phyloP scores from a whole-genome alignment of 2,329 filamentous ascomycete genomes.

The Exserohilum rostratum region DNA sequence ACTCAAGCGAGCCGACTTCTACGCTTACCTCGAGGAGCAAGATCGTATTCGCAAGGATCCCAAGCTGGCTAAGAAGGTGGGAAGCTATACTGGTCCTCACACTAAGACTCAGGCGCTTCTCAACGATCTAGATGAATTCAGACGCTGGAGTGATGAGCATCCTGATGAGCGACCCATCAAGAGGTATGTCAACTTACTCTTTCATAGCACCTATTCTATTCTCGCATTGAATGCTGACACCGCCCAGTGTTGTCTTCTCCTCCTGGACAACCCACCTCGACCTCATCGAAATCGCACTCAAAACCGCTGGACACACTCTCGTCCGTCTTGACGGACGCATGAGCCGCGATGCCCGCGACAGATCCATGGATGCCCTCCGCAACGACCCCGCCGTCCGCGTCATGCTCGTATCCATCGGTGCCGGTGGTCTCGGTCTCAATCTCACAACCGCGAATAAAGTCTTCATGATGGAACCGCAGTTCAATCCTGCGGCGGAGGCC shows the following conservation, averaged over 20 bases:
- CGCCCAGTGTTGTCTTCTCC: slow-evolving; percentile 79
- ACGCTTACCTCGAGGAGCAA: slow-evolving; percentile 60
- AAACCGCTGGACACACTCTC: slow-evolving; percentile 68
- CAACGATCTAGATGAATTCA: slow-evolving; percentile 71
- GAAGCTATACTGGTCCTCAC: slow-evolving; percentile 81
- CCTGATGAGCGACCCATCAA: slow-evolving; percentile 78
- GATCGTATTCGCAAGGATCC: slow-evolving; percentile 60
- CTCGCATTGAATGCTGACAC: not conserved
- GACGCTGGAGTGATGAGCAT: slow-evolving; percentile 65
- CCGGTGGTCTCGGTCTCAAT: slow-evolving; percentile 90
- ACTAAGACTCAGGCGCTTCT: slow-evolving; percentile 89
- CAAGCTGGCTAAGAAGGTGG: slow-evolving; percentile 65
- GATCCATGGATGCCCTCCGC: slow-evolving; percentile 78
- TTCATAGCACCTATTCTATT: not conserved
- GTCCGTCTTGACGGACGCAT: slow-evolving; percentile 91
- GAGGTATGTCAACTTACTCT: slow-evolving; percentile 49
- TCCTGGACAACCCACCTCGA: slow-evolving; percentile 96
- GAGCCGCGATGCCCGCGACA: slow-evolving; percentile 73
- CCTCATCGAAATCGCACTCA: slow-evolving; percentile 82
- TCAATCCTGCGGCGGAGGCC: slow-evolving; percentile 92
- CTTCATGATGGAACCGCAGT: slow-evolving; percentile 98
- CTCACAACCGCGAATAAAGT: slow-evolving; percentile 84
- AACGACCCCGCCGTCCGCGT: slow-evolving; percentile 73
- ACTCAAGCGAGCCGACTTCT: slow-evolving; percentile 65
- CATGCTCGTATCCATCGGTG: slow-evolving; percentile 89